Evolutionary conservation across 805 yeast genomes (phyloP).

Genomic region (Metschnikowia santaceciliae): DNA sequence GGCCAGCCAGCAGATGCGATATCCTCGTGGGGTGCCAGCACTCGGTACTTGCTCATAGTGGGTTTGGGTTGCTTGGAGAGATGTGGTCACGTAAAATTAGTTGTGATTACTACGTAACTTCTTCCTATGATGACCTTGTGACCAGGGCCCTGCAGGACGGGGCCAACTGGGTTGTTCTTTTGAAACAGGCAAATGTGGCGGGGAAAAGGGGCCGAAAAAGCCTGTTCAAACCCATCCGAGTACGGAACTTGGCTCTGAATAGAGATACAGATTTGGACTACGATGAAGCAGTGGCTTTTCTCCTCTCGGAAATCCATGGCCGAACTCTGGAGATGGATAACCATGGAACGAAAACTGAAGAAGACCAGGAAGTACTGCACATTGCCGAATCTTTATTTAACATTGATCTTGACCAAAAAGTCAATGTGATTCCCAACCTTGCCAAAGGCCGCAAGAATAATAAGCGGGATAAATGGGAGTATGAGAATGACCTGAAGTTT

Average conservation of each 20-base stretch:
- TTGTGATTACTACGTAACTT: slow-evolving; percentile 53
- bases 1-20: slow-evolving; percentile 61
- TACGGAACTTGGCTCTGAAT: slow-evolving; percentile 57
- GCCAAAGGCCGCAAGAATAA: slow-evolving; percentile 78
- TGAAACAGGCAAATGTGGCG: slow-evolving; percentile 58
- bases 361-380: background rate
- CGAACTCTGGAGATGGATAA: background rate
- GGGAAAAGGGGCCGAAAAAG: slow-evolving; percentile 33
- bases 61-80: slow-evolving; percentile 56
- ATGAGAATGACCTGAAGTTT: slow-evolving; percentile 67
- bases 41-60: slow-evolving; percentile 52
- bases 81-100: slow-evolving; percentile 79
- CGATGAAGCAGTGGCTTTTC: slow-evolving; percentile 51
- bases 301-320: slow-evolving; percentile 24
- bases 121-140: slow-evolving; percentile 56
- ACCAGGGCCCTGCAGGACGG: slow-evolving; percentile 65
- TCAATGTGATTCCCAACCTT: slow-evolving; percentile 68
- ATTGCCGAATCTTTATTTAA: slow-evolving; percentile 29
- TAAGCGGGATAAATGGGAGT: slow-evolving; percentile 70
- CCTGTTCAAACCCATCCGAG: slow-evolving; percentile 70
- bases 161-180: slow-evolving; percentile 69
- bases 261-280: slow-evolving; percentile 71
- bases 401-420: slow-evolving; percentile 49
- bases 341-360: background rate
- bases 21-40: slow-evolving; percentile 72